phyloP scores from a whole-genome alignment of 2,329 filamentous ascomycete genomes.

The Akanthomyces dipterigenus region DNA sequence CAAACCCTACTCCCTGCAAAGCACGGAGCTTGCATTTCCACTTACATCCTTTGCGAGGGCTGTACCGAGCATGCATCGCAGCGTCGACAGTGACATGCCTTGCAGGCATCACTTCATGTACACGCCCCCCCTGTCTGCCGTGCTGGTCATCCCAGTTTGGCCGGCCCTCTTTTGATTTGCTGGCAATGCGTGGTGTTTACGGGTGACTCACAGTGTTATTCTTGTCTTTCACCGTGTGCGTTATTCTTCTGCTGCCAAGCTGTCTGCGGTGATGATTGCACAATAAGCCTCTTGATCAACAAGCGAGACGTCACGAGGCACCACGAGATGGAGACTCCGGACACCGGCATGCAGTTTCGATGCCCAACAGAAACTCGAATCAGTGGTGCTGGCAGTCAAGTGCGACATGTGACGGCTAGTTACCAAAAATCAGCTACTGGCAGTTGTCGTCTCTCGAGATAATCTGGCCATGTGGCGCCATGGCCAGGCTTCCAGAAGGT shows the following conservation, averaged over 20 bases:
- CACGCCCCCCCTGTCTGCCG: neutral
- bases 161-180: slow-evolving; percentile 3
- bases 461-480: no score
- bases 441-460: no score
- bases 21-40: neutral
- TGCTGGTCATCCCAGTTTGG: neutral
- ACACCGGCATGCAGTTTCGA: neutral
- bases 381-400: no score
- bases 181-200: neutral
- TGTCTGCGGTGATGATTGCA: neutral
- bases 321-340: neutral
- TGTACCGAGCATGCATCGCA: neutral
- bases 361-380: neutral
- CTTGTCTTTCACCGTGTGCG: no score
- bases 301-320: neutral
- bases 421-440: no score
- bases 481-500: no score
- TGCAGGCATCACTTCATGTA: neutral
- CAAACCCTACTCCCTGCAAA: neutral
- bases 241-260: neutral
- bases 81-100: neutral
- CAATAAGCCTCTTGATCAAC: neutral
- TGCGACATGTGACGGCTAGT: no score
- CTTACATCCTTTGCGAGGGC: neutral
- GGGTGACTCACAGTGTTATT: neutral